Percentiles rank a stretch among this genome's conserved stretches.
These are phyloP conservation scores for Cyphellophora europaea DNA, from an alignment of 2,329 filamentous ascomycete genomes.

Conservation along the genomic window DNA sequence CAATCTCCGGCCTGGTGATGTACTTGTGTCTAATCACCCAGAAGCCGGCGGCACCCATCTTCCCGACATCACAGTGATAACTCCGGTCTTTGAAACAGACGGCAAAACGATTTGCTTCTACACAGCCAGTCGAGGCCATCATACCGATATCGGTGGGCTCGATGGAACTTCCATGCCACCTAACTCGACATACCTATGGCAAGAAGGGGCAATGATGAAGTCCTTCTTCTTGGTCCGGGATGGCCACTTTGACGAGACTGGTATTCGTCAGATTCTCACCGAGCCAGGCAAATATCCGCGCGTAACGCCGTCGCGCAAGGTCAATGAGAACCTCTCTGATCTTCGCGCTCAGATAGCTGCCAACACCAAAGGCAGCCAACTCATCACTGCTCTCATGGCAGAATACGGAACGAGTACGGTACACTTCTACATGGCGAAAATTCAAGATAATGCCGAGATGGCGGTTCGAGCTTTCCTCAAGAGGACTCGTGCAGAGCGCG, in stretches of 20 bases:
- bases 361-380: conserved; percentile 30
- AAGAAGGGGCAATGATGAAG: conserved; percentile 39
- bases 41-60: conserved; percentile 74
- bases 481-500: conserved; percentile 9
- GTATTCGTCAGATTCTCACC: conserved; percentile 21
- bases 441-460: conserved; percentile 26
- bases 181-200: conserved; percentile 36
- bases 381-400: conserved; percentile 26
- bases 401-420: conserved; percentile 26
- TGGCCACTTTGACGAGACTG: conserved; percentile 27
- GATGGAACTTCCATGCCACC: conserved; percentile 29
- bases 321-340: conserved; percentile 36
- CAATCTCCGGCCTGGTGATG: conserved; percentile 64
- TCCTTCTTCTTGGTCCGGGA: conserved; percentile 26
- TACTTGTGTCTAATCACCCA: conserved; percentile 70
- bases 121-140: conserved; percentile 65
- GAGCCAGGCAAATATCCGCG: conserved; percentile 12
- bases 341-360: conserved; percentile 36
- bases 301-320: conserved; percentile 12
- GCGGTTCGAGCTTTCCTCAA: conserved; percentile 25
- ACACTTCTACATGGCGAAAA: conserved; percentile 32
- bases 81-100: conserved; percentile 60
- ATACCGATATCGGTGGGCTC: conserved; percentile 49
- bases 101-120: conserved; percentile 63
- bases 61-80: conserved; percentile 69